phyloP scores from a whole-genome alignment of 495 filamentous ascomycete genomes.

The Penicillium cataractarum region DNA sequence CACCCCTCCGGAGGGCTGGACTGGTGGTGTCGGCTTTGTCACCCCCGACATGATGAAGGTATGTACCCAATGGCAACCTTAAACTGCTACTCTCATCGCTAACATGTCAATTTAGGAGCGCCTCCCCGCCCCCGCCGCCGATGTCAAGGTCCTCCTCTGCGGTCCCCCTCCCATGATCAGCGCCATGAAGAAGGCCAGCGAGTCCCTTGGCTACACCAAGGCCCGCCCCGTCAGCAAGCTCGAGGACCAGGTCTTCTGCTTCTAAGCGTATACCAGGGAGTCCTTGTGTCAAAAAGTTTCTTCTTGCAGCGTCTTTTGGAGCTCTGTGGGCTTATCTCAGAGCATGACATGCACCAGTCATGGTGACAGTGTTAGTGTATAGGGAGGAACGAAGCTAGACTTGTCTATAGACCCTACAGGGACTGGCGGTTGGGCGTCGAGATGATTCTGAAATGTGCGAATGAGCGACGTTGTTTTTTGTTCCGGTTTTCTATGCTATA shows the following conservation, averaged over 20 bases:
- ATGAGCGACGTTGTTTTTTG: not conserved
- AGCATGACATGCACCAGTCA: not conserved
- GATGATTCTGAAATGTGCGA: not conserved
- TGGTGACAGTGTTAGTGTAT: constrained; percentile 4
- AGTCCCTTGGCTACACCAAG: constrained; percentile 86
- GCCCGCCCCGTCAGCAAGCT: constrained; percentile 93
- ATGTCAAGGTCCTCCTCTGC: constrained; percentile 96
- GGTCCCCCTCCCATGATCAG: constrained; percentile 96
- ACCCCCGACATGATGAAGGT: constrained; percentile 96
- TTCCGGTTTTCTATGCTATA: constrained; percentile 6
- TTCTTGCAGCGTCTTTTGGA: not conserved
- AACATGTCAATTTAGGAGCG: constrained; percentile 56
- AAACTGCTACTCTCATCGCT: constrained; percentile 17
- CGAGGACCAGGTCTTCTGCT: constrained; percentile 97
- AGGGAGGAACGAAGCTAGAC: constrained; percentile 12
- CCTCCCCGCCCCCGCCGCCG: constrained; percentile 77
- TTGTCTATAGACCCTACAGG: constrained; percentile 19
- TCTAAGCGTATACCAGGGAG: constrained; percentile 57
- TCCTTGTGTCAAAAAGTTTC: constrained; percentile 1
- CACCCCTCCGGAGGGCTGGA: constrained; percentile 90
- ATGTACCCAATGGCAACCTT: constrained; percentile 27
- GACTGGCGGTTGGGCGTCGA: constrained; percentile 7
- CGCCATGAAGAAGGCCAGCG: constrained; percentile 95
- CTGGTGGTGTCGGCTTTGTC: constrained; percentile 88
- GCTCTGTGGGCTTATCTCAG: not conserved